Percentiles rank a stretch among this genome's conserved stretches.
Conservation (phyloP, 352 stramenopile species). For the Phytopythium cucurbitacearum region DNA sequence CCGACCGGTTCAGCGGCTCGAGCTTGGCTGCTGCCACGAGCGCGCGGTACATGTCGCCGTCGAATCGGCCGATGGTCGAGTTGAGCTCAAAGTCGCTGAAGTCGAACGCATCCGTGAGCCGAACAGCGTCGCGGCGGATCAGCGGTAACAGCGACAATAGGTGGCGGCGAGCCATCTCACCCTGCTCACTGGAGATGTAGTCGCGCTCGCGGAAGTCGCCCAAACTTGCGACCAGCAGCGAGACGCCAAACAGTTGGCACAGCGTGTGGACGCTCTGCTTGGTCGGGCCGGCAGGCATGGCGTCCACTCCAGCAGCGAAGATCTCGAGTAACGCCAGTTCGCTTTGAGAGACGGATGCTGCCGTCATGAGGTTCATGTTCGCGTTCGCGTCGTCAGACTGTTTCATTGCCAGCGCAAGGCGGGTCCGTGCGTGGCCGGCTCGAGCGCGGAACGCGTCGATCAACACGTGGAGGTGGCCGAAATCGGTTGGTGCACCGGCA, state of each 20-base stretch:
- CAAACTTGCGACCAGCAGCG: conserved; percentile 29
- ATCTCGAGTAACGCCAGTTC: conserved; percentile 38
- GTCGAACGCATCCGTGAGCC: conserved; percentile 33
- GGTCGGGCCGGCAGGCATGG: conserved; percentile 24
- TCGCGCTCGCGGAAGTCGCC: conserved; percentile 46
- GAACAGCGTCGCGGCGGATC: conserved; percentile 35
- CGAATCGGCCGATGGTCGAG: conserved; percentile 44
- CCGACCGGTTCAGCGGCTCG: conserved; percentile 39
- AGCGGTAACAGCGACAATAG: conserved; percentile 25
- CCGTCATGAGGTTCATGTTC: conserved; percentile 28
- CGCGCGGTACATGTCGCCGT: conserved; percentile 56
- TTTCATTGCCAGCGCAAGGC: conserved; percentile 14
- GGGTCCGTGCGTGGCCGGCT: conserved; percentile 14
- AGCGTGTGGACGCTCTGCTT: conserved; percentile 26
- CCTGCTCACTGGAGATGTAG: conserved; percentile 38
- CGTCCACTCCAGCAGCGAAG: conserved; percentile 31
- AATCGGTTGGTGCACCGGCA: not conserved
- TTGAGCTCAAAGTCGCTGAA: conserved; percentile 65
- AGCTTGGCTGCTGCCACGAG: conserved; percentile 28
- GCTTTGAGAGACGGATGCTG: conserved; percentile 37
- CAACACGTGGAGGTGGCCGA: conserved; percentile 18
- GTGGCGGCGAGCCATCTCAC: conserved; percentile 27
- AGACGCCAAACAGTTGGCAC: conserved; percentile 36
- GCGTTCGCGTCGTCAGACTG: conserved; percentile 15
- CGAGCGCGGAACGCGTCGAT: conserved; percentile 17